Conservation (phyloP, 2,329 filamentous ascomycete species). For the Fusarium pilosicola region DNA sequence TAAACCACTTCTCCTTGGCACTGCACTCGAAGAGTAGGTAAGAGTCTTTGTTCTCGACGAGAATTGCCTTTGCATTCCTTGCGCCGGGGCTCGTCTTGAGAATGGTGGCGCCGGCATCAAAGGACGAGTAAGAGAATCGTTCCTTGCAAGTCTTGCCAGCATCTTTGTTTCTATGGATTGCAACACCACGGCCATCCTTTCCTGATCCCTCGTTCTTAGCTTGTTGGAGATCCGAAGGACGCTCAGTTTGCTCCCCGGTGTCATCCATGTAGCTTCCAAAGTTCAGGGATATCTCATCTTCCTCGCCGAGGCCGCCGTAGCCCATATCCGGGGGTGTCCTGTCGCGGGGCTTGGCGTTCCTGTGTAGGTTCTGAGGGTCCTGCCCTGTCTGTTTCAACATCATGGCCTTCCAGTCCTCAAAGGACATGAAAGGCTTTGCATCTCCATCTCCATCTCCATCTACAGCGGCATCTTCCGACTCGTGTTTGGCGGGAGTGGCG, state of each 20-base stretch:
- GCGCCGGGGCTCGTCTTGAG: conserved; percentile 88
- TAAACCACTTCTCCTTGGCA: conserved; percentile 88
- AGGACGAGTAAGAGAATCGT: conserved; percentile 96
- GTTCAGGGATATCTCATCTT: conserved; percentile 79
- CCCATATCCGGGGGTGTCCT: conserved; percentile 69
- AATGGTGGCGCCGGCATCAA: conserved; percentile 94
- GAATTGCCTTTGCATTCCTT: conserved; percentile 86
- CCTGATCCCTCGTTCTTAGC: conserved; percentile 39
- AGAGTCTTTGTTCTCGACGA: conserved; percentile 97
- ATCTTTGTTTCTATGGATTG: conserved; percentile 80
- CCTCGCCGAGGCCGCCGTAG: conserved; percentile 83
- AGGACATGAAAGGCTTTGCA: conserved; percentile 80
- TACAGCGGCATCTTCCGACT: conserved; percentile 20
- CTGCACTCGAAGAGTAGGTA: conserved; percentile 97
- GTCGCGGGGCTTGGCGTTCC: conserved; percentile 64
- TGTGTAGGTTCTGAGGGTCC: conserved; percentile 70
- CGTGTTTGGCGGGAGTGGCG: conserved; percentile 2
- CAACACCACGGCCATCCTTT: conserved; percentile 61
- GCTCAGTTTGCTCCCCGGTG: conserved; percentile 22
- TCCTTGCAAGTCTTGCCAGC: conserved; percentile 98
- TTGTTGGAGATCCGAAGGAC: background rate
- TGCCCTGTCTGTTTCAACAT: conserved; percentile 89
- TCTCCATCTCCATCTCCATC: conserved; percentile 44
- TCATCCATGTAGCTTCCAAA: conserved; percentile 55
- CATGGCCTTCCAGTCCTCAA: conserved; percentile 98